Conservation (phyloP, 2,329 filamentous ascomycete genomes). For the Alternaria gaisen region DNA sequence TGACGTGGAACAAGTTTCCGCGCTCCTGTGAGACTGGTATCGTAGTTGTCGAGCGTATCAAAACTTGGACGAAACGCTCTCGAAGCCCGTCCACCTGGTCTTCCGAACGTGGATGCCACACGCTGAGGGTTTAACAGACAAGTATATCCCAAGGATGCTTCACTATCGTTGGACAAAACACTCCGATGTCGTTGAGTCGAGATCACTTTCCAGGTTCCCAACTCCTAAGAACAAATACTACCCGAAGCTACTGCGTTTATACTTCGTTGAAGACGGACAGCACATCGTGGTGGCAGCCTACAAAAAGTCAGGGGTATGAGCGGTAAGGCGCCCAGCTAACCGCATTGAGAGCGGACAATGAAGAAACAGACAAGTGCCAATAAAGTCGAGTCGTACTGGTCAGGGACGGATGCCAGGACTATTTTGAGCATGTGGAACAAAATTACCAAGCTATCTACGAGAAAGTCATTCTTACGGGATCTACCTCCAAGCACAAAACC, state of each 20-base stretch:
- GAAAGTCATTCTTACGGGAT: too few species aligned
- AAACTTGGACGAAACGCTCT: background rate
- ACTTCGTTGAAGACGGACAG: background rate
- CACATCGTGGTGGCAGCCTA: conserved; percentile 1
- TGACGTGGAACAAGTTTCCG: background rate
- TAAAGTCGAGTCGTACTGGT: conserved; percentile 2
- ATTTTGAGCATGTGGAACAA: background rate
- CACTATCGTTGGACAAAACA: background rate
- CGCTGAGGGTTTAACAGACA: background rate
- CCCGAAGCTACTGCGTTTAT: background rate
- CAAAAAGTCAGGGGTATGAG: background rate
- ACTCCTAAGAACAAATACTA: background rate
- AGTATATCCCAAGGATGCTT: background rate
- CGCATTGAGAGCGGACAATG: background rate
- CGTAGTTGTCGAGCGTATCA: background rate
- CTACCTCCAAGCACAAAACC: too few species aligned
- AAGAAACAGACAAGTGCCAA: conserved; percentile 6
- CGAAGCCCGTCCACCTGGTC: background rate
- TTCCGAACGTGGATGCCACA: background rate
- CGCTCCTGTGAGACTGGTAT: background rate
- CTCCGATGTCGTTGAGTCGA: background rate
- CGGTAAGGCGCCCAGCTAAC: conserved; percentile 11
- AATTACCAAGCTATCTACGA: background rate
- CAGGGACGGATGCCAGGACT: background rate
- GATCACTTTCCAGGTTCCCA: background rate